Evolutionary conservation across 2,329 filamentous ascomycete genomes (phyloP), one percentile per base, ranked within the genome.

Genomic region (Ustilaginoidea virens): DNA sequence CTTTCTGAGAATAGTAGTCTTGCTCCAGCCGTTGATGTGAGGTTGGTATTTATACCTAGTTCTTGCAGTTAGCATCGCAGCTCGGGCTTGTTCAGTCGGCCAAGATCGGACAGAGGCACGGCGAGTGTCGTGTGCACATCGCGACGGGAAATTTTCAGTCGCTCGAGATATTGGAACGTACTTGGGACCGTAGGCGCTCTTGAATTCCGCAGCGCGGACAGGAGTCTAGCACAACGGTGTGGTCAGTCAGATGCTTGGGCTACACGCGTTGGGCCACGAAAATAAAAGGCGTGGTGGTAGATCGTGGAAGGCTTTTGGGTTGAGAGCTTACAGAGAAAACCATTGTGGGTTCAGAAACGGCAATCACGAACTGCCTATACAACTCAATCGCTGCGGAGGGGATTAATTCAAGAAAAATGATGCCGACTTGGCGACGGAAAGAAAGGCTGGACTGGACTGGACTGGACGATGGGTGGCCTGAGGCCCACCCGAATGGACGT

Each of bases 151-250:
- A 24, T 9, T 3, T 16, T 13, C 6, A 25, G 8, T 25, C 24
- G 7, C 5, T 15, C 2, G 17, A 13, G 17, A n/a, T 18, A 18
- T 22, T 16, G 21, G 20, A 3, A 49, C 51, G 56, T 69, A 77
- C 73, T 74, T 76, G 30, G 73, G 73, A 49, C 69, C 72, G 50
- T 70, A 74, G 40, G 63, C 58, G 56, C 69, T 75, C 57, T 64
- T 66, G 63, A 73, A 76, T 38, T 51, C 42, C 36, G 52, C 45
- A 47, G 53, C 51, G 52, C 52, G 57, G 49, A 56, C 41, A 45
- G 56, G 56, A 50, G 58, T 59, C 65, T 69, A 42, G 33, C 23
- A 35, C 27, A 29, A 18, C 31, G 33, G 36, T 38, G 36, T 42
- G 35, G 45, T 57, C 42, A 58, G 54, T 41, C 9, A 28, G 12